Conservation (phyloP, 148 eudicot species). For the Diospyros kaki region DNA sequence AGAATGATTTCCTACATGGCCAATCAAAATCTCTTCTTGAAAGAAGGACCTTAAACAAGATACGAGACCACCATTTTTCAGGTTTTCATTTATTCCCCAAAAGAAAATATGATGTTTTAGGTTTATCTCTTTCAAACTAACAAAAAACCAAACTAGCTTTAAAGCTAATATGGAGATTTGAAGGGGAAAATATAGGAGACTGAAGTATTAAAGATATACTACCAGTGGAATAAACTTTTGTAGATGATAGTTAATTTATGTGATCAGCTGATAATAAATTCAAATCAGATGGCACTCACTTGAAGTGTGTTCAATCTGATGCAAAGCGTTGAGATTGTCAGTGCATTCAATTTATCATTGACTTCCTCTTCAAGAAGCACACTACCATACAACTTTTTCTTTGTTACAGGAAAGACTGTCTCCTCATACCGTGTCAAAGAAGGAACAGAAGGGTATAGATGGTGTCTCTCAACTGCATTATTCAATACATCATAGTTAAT, state of each 20-base stretch:
- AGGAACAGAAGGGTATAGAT: slow-evolving; percentile 73
- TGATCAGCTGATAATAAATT: not conserved
- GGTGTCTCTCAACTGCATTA: slow-evolving; percentile 68
- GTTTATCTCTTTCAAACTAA: not conserved
- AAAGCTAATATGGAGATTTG: not conserved
- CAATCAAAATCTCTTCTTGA: not conserved
- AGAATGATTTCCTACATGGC: not conserved
- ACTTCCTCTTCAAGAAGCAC: slow-evolving; percentile 53
- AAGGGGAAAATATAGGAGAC: not conserved
- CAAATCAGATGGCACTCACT: slow-evolving; percentile 43
- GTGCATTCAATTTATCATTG: slow-evolving; percentile 35
- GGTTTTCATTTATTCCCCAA: not conserved
- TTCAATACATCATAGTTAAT: slow-evolving; percentile 3
- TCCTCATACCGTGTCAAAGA: slow-evolving; percentile 88
- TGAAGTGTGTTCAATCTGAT: slow-evolving; percentile 81
- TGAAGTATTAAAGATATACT: not conserved
- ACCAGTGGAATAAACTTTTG: not conserved
- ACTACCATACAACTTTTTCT: slow-evolving; percentile 54
- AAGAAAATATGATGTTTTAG: not conserved
- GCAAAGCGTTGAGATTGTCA: slow-evolving; percentile 72
- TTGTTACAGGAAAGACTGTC: slow-evolving; percentile 49
- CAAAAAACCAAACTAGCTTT: not conserved
- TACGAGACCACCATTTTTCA: too few relatives aligned
- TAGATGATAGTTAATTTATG: not conserved
- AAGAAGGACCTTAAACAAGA: too few relatives aligned